A percentile compares a stretch with the other conserved stretches of the same genome.
Evolutionary conservation across 306 rosid genomes (phyloP).

Genomic region (Cyclanthera cordifolia): DNA sequence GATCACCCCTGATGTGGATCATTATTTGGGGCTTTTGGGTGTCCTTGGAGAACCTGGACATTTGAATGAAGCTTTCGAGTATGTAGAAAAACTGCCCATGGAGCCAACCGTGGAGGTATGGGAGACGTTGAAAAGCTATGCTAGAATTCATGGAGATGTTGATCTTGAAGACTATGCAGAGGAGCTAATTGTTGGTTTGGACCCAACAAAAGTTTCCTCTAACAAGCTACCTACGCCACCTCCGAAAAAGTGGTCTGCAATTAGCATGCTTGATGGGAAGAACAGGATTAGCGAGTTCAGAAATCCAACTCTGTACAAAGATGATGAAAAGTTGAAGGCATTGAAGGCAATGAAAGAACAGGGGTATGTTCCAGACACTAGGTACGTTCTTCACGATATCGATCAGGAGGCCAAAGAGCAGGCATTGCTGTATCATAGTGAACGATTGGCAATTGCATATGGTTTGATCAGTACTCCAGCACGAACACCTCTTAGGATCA

Average conservation of each 20-base stretch:
- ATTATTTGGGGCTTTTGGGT: conserved; percentile 65
- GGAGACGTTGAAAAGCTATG: conserved; percentile 54
- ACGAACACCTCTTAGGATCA: conserved; percentile 71
- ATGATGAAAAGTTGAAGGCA: conserved; percentile 70
- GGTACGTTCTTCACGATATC: conserved; percentile 82
- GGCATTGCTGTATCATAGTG: conserved; percentile 76
- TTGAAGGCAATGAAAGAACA: conserved; percentile 46
- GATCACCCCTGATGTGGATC: conserved; percentile 39
- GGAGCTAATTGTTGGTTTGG: conserved; percentile 54
- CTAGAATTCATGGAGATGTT: conserved; percentile 65
- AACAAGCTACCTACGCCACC: conserved; percentile 62
- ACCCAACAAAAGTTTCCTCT: conserved; percentile 43
- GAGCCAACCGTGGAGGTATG: conserved; percentile 45
- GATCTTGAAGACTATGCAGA: conserved; percentile 67
- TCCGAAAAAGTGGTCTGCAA: conserved; percentile 48
- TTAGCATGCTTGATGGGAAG: conserved; percentile 70
- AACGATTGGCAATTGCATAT: conserved; percentile 71
- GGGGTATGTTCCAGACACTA: conserved; percentile 68
- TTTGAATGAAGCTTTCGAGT: conserved; percentile 60
- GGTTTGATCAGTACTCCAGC: conserved; percentile 84
- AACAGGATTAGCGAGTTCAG: conserved; percentile 50
- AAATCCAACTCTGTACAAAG: conserved; percentile 66
- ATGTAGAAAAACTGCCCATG: conserved; percentile 44
- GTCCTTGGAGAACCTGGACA: conserved; percentile 73
- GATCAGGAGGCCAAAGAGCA: conserved; percentile 94